Base-by-base conservation (phyloP, 257 asterid species). In the Scutellaria barbata region DNA sequence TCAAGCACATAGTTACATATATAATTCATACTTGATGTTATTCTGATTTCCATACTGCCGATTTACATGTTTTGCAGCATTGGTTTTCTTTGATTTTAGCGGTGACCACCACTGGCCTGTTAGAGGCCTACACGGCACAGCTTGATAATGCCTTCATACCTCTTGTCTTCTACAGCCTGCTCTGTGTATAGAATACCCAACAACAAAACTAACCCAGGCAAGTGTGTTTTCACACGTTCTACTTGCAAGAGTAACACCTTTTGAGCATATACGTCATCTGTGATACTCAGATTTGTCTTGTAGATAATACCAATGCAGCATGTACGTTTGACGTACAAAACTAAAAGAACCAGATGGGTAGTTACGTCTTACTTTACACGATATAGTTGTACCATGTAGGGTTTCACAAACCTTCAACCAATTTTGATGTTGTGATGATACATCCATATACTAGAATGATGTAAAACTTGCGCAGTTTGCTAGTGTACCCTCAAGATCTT, bases 91-190 rank as follows among this genome's bases (percentile, higher is more conserved):
- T 95, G 69, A 69, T 95, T 10, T 80, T 92, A 16, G 98, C 99
- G 59, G 96, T 92, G 78, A 89, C 79, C 1, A 63, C 82, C 37
- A 92, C 90, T 48, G 98, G 97, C 52, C 75, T 95, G 77, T 81
- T 95, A 92, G 99, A 95, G 85, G 97, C 98, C 41, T 88, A 88
- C 85, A 92, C 97, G 1, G 93, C 98, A 30, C 99, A 95, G 85
- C 96, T 95, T 20, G 99, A 95, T 70, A 92, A 95, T 65, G 98
- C 99, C 73, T 95, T 92, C 85, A 95, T 95, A 84, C 98, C 99
- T 69, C 92, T 95, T 37, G 79, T 95, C 63, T 95, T 95, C 89
- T 88, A 92, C 79, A 92, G 98, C 71, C 86, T 95, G 66, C 96
- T 95, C 52, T 95, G 99, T 71, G 82, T 92, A 66, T 95, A 80